Evolutionary conservation across 768 basidiomycete genomes (phyloP), one percentile per base, ranked within the genome.

Genomic region (Tricholoma sp.): DNA sequence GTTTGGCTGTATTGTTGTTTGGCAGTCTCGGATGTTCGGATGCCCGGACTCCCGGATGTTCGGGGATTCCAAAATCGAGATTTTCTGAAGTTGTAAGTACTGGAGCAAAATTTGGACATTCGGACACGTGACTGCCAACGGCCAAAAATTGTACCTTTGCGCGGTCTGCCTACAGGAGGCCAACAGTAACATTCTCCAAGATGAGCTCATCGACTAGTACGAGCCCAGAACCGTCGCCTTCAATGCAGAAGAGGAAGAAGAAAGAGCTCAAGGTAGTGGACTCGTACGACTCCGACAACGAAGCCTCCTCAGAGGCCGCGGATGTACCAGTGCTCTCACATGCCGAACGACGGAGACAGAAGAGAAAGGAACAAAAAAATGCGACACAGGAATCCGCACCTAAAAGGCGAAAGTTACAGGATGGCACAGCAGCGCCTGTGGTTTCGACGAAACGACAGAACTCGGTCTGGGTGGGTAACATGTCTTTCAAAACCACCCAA

Each of bases 401-500:
- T 50, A 82, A 82, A 69, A 84, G 78, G 62, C 75, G 72, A 59
- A 80, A 82, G 61, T 70, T 79, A 31, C 67, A 72, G 53, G 71
- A 76, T 55, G 74, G 74, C 2, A 68, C 67, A 20, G 68, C 69
- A 1, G 61, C 63, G n/a, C 60, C 69, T 44, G 63, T 66, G 34
- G 52, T 66, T 24, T 62, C 68, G 48, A 66, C 68, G 12, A 86
- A 85, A 69, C 83, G 88, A 24, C 84, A 91, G 70, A 85, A 95
- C 68, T 95, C 92, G 4, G 79, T 98, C 48, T 98, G 96, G 96
- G 89, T 98, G 31, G 96, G 96, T 41, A 98, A 98, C 72, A 67
- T 98, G 68, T 80, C 89, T 6, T 98, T 89, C 79, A 89, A 88
- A 72, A 98, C 96, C 52, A 90, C 88, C 0, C 74, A 79, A 55